phyloP scores from a whole-genome alignment of 495 filamentous ascomycete species.

The Daldinia loculata region DNA sequence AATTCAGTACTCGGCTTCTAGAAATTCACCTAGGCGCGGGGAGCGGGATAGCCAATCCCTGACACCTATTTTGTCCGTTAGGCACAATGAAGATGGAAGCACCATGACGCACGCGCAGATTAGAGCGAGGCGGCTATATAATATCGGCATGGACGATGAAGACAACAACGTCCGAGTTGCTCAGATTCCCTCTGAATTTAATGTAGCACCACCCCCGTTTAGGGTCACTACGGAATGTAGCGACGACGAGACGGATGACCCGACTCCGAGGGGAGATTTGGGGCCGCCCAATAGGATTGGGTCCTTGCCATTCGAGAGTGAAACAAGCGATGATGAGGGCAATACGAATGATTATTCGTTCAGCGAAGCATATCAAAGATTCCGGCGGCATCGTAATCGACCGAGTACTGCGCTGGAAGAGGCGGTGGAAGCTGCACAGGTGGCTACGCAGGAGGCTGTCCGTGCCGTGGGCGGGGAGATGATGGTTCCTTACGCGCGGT shows the following conservation, averaged over 20 bases:
- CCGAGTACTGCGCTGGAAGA: slow-evolving; percentile 57
- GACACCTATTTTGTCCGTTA: slow-evolving; percentile 53
- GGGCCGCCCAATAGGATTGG: slow-evolving; percentile 57
- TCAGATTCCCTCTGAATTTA: slow-evolving; percentile 63
- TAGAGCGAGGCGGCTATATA: slow-evolving; percentile 52
- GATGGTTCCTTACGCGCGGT: slow-evolving; percentile 76
- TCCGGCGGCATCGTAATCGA: slow-evolving; percentile 42
- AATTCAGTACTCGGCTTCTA: slow-evolving; percentile 67
- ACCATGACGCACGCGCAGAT: slow-evolving; percentile 51
- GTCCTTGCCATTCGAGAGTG: slow-evolving; percentile 59
- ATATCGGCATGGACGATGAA: slow-evolving; percentile 61
- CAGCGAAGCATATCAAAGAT: slow-evolving; percentile 25
- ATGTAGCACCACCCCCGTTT: slow-evolving; percentile 50
- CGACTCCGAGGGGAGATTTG: slow-evolving; percentile 32
- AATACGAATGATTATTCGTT: slow-evolving; percentile 42
- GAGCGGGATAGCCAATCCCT: slow-evolving; percentile 43
- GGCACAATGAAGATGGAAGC: slow-evolving; percentile 57
- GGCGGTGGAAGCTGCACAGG: slow-evolving; percentile 60
- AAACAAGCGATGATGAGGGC: slow-evolving; percentile 55
- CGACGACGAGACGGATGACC: slow-evolving; percentile 59
- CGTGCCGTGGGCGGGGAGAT: slow-evolving; percentile 61
- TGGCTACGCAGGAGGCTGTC: slow-evolving; percentile 64
- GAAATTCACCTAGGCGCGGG: slow-evolving; percentile 32
- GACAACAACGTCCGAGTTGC: slow-evolving; percentile 59
- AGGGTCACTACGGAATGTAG: slow-evolving; percentile 62